Conservation (phyloP, 768 basidiomycete genomes). For the Galerina marginata region DNA sequence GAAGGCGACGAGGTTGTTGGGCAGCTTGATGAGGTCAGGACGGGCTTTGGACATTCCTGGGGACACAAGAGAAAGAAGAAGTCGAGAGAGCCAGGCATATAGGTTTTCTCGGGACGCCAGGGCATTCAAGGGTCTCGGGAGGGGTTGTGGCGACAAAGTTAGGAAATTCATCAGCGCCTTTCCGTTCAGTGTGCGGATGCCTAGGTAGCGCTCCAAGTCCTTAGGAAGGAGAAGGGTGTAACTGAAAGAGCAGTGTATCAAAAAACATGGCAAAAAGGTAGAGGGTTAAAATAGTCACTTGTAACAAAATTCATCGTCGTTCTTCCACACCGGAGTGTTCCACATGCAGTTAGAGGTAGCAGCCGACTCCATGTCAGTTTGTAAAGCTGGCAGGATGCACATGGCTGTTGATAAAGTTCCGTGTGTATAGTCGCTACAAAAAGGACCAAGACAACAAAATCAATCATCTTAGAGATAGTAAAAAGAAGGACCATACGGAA, state of each 20-base stretch:
- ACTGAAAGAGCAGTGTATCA: constrained; percentile 11
- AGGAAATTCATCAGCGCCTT: constrained; percentile 26
- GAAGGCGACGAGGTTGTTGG: constrained; percentile 41
- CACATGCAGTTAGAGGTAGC: constrained; percentile 34
- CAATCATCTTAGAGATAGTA: not conserved
- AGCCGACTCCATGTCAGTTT: constrained; percentile 26
- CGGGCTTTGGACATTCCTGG: constrained; percentile 28
- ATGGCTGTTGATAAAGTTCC: constrained; percentile 33
- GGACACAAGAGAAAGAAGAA: constrained; percentile 35
- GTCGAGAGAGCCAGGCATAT: constrained; percentile 35
- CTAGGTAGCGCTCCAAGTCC: constrained; percentile 36
- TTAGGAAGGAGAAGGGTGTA: constrained; percentile 34
- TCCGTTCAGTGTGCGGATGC: constrained; percentile 25
- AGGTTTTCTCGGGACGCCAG: constrained; percentile 30
- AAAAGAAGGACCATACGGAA: constrained; percentile 29
- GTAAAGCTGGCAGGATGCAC: constrained; percentile 32
- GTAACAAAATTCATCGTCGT: constrained; percentile 34
- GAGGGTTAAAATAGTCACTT: constrained; percentile 23
- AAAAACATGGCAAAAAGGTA: not conserved
- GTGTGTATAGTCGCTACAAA: constrained; percentile 35
- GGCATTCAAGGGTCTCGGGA: not conserved
- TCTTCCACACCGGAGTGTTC: constrained; percentile 33
- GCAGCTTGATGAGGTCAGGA: constrained; percentile 30
- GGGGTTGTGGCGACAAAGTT: not conserved
- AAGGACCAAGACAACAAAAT: not conserved